Conservation (phyloP, 805 yeast genomes). For the Saccharomycopsis sp. region DNA sequence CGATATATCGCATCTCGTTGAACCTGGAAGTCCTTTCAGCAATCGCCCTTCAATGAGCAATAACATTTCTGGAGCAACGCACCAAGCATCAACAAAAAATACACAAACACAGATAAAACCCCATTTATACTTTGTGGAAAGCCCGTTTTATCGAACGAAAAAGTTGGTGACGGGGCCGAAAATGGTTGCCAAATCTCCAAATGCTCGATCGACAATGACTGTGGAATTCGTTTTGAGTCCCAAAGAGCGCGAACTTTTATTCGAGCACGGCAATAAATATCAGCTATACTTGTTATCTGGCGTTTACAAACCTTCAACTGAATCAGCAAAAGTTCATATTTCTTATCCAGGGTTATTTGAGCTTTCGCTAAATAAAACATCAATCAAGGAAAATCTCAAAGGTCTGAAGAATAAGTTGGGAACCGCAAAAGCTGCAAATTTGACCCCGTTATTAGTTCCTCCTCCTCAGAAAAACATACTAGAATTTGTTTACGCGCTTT, state of each 20-base stretch:
- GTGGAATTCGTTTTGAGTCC: slow-evolving; percentile 35
- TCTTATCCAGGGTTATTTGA: slow-evolving; percentile 70
- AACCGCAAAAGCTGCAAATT: slow-evolving; percentile 73
- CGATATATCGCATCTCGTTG: too few relatives aligned
- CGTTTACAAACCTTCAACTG: slow-evolving; percentile 25
- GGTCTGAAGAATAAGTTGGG: slow-evolving; percentile 75
- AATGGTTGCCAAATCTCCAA: slow-evolving; percentile 32
- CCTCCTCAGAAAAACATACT: slow-evolving; percentile 33
- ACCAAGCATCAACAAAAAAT: too few relatives aligned
- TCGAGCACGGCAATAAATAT: slow-evolving; percentile 24
- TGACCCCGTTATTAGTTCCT: slow-evolving; percentile 42
- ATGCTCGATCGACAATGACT: slow-evolving; percentile 38
- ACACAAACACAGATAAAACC: too few relatives aligned
- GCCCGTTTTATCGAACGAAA: slow-evolving; percentile 47
- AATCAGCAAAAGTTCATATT: slow-evolving; percentile 30
- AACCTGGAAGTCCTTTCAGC: too few relatives aligned
- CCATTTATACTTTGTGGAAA: slow-evolving; percentile 43
- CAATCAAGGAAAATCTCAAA: slow-evolving; percentile 45
- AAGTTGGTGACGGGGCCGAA: slow-evolving; percentile 42
- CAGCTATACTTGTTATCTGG: slow-evolving; percentile 51
- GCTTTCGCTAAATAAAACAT: slow-evolving; percentile 46
- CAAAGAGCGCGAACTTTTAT: slow-evolving; percentile 34
- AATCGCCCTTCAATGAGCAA: too few relatives aligned
- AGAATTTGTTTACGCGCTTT: slow-evolving; percentile 50
- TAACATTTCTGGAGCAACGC: too few relatives aligned